A percentile compares a stretch with the other conserved stretches of the same genome.
phyloP scores from a whole-genome alignment of 2,329 filamentous ascomycete genomes.

The Geosmithia flava region DNA sequence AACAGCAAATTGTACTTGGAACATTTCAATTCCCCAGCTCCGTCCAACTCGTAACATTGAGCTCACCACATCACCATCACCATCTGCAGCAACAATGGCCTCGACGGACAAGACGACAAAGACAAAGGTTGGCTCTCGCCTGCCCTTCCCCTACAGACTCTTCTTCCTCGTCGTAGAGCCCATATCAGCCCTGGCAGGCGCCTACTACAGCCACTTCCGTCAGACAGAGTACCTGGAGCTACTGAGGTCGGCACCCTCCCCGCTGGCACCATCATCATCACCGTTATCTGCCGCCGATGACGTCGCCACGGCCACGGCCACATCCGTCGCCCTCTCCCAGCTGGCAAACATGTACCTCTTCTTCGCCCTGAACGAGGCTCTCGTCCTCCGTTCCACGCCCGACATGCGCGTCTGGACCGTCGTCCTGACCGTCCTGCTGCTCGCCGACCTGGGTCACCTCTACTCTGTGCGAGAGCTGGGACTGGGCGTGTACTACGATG shows the following conservation, averaged over 20 bases:
- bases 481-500: slow-evolving; percentile 48
- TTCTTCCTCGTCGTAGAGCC: slow-evolving; percentile 69
- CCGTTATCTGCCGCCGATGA: background rate
- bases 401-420: slow-evolving; percentile 60
- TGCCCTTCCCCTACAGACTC: slow-evolving; percentile 51
- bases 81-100: background rate
- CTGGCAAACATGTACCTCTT: slow-evolving; percentile 69
- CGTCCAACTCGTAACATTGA: no score
- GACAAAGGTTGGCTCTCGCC: slow-evolving; percentile 20
- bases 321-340: slow-evolving; percentile 58
- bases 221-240: slow-evolving; percentile 48
- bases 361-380: slow-evolving; percentile 65
- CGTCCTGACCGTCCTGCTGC: slow-evolving; percentile 52
- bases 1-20: no score
- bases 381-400: slow-evolving; percentile 57
- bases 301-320: slow-evolving; percentile 38
- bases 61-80: no score
- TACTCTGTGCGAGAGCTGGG: slow-evolving; percentile 53
- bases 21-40: no score
- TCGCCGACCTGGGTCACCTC: slow-evolving; percentile 69
- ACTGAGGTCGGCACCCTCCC: slow-evolving; percentile 41
- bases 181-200: slow-evolving; percentile 37
- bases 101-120: background rate
- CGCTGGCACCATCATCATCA: background rate
- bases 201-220: slow-evolving; percentile 36